Evolutionary conservation across 2,329 filamentous ascomycete genomes (phyloP).

Genomic region (Colletotrichum tamarilloi): DNA sequence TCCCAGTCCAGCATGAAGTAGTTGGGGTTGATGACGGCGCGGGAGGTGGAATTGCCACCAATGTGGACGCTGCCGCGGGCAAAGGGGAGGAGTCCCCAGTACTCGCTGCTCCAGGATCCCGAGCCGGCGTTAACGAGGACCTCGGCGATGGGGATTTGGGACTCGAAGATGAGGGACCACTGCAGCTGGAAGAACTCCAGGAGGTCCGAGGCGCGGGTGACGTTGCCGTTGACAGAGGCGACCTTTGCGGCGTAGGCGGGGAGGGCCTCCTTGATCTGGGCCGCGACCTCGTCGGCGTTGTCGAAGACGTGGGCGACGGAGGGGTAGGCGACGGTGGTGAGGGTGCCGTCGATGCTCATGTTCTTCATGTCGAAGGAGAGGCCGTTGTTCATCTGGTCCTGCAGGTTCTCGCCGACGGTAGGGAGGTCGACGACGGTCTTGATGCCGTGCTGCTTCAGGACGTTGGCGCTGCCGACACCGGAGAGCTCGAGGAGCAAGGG

Average conservation of each 20-base stretch:
- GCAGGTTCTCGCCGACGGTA: slow-evolving; percentile 64
- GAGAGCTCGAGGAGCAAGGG: slow-evolving; percentile 65
- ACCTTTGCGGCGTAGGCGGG: slow-evolving; percentile 21
- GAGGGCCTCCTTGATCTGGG: slow-evolving; percentile 11
- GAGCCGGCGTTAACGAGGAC: slow-evolving; percentile 50
- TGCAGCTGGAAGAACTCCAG: slow-evolving; percentile 56
- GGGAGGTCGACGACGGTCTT: slow-evolving; percentile 55
- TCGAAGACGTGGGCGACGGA: slow-evolving; percentile 23
- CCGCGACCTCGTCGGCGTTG: slow-evolving; percentile 40
- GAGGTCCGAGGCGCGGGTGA: slow-evolving; percentile 39
- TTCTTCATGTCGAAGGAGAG: slow-evolving; percentile 41
- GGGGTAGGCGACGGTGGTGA: slow-evolving; percentile 30
- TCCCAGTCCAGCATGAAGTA: slow-evolving; percentile 51
- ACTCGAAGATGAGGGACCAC: slow-evolving; percentile 59
- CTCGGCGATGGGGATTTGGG: slow-evolving; percentile 58
- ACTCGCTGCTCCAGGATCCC: slow-evolving; percentile 48
- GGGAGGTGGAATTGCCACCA: slow-evolving; percentile 42
- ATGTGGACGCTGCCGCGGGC: slow-evolving; percentile 55
- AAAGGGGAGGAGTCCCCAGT: slow-evolving; percentile 52
- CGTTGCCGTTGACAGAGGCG: slow-evolving; percentile 24
- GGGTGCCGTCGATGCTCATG: slow-evolving; percentile 12
- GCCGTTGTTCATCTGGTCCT: slow-evolving; percentile 57
- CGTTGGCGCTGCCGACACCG: slow-evolving; percentile 58
- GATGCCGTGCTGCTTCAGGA: slow-evolving; percentile 55
- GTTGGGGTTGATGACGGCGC: slow-evolving; percentile 50